Base-by-base conservation (phyloP, 2,329 filamentous ascomycete species). In the Neocatenulostroma microsporum region DNA sequence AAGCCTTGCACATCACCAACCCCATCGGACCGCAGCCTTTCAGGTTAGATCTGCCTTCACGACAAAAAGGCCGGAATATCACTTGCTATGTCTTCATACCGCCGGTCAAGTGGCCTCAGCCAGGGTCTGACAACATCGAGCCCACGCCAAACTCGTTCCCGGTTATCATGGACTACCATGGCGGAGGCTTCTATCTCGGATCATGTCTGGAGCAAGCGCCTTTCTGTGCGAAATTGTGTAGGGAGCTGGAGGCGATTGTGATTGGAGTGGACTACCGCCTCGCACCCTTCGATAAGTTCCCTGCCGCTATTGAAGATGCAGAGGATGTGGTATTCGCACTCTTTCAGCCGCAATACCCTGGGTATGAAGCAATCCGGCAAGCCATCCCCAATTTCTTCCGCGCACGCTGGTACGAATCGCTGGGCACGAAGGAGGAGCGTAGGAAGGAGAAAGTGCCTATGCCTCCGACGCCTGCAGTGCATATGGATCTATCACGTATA, bases 211-310 rank as follows among this genome's bases (percentile, higher is more conserved):
- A 66, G 39, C 63, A 70, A 41, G 63, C 65, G 11, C 64, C 66
- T 0, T 70, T 68, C 47, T 67, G 63, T 37, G 58, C 64, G 5
- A 63, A 63, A 57, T 62, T 69, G 53, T 61, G 61, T 20, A 55
- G 62, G 8, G 60, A 66, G 44, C 56, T 68, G 9, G 49, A 56
- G 4, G 56, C 60, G 9, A 56, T 69, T 5, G 65, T 66, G 27
- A 61, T 69, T 32, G 64, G 60, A 32, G 66, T 69, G 3, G 67
- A 68, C 34, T 70, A 70, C 41, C 61, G 67, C 25, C 63, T 69
- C 30, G 67, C 64, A 3, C 67, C 67, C 1, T 60, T 67, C 38
- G 57, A 66, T 37, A 60, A 66, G 24, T 70, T 67, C 32, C 67
- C 67, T 0, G 64, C 64, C 0, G 67, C 67, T 1, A 60, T 69